phyloP scores from a whole-genome alignment of 1,284 basidiomycete species.

The Cutaneotrichosporon cyanovorans region DNA sequence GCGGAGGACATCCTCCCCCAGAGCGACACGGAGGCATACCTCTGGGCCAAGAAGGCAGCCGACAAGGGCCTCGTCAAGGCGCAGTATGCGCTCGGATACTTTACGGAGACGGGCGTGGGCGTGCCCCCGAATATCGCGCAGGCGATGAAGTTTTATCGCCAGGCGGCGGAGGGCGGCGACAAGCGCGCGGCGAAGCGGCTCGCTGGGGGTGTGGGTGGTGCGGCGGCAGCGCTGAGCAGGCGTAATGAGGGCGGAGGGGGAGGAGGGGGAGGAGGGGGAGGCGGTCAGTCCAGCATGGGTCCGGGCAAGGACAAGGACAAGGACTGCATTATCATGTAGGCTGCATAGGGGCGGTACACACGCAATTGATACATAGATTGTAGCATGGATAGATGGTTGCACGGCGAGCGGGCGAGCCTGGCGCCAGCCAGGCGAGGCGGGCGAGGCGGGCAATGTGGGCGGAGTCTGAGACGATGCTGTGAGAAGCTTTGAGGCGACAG shows the following conservation, averaged over 20 bases:
- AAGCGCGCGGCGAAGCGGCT: slow-evolving; percentile 84
- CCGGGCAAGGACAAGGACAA: slow-evolving; percentile 51
- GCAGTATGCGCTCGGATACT: slow-evolving; percentile 96
- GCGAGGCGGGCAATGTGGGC: too few relatives aligned
- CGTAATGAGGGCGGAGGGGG: slow-evolving; percentile 39
- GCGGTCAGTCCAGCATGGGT: too few relatives aligned
- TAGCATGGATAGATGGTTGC: neutral
- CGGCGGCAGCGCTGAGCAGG: slow-evolving; percentile 33
- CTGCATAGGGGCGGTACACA: neutral
- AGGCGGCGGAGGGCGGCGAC: slow-evolving; percentile 87
- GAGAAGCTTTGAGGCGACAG: too few relatives aligned
- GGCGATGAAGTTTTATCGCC: slow-evolving; percentile 76
- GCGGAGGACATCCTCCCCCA: slow-evolving; percentile 95
- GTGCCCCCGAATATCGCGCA: slow-evolving; percentile 60
- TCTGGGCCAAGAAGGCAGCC: slow-evolving; percentile 88
- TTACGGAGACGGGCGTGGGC: slow-evolving; percentile 87
- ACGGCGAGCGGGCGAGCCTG: too few relatives aligned
- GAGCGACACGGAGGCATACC: slow-evolving; percentile 92
- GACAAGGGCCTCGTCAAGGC: slow-evolving; percentile 84
- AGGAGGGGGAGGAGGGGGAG: slow-evolving; percentile 31
- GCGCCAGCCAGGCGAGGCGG: too few relatives aligned
- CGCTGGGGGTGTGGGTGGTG: slow-evolving; percentile 41
- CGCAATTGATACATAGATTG: neutral
- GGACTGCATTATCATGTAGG: slow-evolving; percentile 75
- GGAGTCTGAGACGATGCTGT: too few relatives aligned